phyloP scores from a whole-genome alignment of 2,329 filamentous ascomycete genomes.

The Colletotrichum lentis region DNA sequence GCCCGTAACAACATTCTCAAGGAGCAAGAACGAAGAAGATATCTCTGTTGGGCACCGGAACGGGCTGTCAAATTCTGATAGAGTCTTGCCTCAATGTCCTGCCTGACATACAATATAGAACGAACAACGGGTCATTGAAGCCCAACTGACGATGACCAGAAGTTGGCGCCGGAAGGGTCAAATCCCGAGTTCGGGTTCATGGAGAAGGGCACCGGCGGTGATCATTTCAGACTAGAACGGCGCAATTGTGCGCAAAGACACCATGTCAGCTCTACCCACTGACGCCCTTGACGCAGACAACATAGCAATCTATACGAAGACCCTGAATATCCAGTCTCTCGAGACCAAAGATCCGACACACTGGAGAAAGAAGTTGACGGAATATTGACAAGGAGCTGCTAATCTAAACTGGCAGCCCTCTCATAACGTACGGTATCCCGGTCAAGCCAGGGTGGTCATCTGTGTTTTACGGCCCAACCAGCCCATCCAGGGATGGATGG shows the following conservation, averaged over 20 bases:
- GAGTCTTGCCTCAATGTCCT: neutral
- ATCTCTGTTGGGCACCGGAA: neutral
- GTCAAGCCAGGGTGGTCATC: constrained; percentile 15
- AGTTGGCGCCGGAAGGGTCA: neutral
- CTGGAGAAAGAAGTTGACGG: neutral
- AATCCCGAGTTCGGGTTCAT: neutral
- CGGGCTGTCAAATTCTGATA: neutral
- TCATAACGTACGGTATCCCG: constrained; percentile 12
- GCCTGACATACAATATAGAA: neutral
- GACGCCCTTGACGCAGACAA: neutral
- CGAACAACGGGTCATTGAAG: constrained; percentile 1
- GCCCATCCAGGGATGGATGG: neutral
- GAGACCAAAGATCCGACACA: neutral
- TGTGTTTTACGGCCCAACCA: constrained; percentile 20
- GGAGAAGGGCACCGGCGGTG: neutral
- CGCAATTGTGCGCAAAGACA: constrained; percentile 4
- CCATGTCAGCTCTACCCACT: neutral
- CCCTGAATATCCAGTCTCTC: constrained; percentile 1
- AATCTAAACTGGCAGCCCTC: constrained; percentile 13
- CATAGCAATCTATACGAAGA: constrained; percentile 6
- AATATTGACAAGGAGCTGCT: constrained; percentile 27
- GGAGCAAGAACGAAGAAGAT: neutral
- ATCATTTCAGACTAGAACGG: constrained; percentile 4
- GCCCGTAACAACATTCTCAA: neutral
- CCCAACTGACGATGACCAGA: constrained; percentile 18